Evolutionary conservation across 2,329 filamentous ascomycete genomes (phyloP).

Genomic region (Trichoderma guizhouense): DNA sequence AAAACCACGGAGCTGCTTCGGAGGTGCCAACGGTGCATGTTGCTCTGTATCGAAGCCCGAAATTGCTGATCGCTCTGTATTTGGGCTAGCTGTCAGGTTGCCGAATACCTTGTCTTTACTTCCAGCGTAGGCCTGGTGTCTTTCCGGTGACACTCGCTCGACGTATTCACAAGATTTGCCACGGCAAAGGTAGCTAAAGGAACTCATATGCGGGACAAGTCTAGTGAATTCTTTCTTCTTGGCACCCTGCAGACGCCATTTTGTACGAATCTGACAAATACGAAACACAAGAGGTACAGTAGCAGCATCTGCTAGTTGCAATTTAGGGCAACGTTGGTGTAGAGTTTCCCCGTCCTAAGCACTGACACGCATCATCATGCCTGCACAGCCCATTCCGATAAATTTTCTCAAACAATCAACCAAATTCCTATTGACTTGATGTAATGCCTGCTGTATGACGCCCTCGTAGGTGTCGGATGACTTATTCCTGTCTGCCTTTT

Average conservation of each 20-base stretch:
- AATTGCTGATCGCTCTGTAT: neutral
- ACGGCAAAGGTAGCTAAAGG: neutral
- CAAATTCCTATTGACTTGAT: neutral
- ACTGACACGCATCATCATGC: neutral
- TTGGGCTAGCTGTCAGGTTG: neutral
- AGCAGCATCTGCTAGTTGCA: neutral
- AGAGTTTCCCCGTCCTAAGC: neutral
- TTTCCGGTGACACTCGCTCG: neutral
- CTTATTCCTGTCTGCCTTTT: neutral
- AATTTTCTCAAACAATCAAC: neutral
- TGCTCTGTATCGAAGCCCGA: neutral
- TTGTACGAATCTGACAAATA: neutral
- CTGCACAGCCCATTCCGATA: neutral
- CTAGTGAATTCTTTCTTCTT: neutral
- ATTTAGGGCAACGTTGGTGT: neutral
- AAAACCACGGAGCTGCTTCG: neutral
- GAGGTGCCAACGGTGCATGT: neutral
- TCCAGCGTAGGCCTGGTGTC: neutral
- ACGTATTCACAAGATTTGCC: neutral
- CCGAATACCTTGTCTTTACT: neutral
- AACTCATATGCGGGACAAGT: neutral
- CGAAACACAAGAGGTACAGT: neutral
- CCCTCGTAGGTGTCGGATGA: slow-evolving; percentile 1
- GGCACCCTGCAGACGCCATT: neutral
- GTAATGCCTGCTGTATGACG: neutral